Percentiles rank a stretch among this genome's conserved stretches.
Evolutionary conservation across 1,139 yeast genomes (phyloP).

Genomic region (Trichomonascaceae sp.): DNA sequence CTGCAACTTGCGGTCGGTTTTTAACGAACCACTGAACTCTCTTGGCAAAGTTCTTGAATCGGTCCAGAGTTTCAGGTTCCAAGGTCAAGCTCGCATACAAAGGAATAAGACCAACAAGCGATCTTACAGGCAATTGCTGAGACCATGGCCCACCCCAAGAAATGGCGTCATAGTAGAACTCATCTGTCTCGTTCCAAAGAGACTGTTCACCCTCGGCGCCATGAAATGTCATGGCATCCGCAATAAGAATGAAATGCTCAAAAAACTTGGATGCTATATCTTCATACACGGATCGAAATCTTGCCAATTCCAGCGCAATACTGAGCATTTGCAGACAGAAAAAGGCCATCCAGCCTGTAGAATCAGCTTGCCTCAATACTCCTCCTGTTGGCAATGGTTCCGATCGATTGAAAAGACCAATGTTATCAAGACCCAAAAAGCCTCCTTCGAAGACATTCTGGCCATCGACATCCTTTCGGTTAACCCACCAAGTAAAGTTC

Average conservation of each 20-base stretch:
- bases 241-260: constrained; percentile 87
- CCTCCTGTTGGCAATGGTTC: constrained; percentile 97
- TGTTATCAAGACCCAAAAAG: constrained; percentile 87
- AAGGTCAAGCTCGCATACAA: constrained; percentile 84
- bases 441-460: constrained; percentile 95
- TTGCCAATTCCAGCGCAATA: constrained; percentile 86
- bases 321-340: constrained; percentile 88
- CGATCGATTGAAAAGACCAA: constrained; percentile 89
- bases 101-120: constrained; percentile 90
- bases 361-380: constrained; percentile 86
- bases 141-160: constrained; percentile 71
- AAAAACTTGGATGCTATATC: constrained; percentile 93
- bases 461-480: constrained; percentile 83
- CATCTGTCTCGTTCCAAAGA: constrained; percentile 86
- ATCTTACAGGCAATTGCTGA: constrained; percentile 77
- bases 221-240: constrained; percentile 88
- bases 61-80: constrained; percentile 76
- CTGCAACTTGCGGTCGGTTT: constrained; percentile 67
- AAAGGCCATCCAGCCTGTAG: constrained; percentile 99
- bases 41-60: constrained; percentile 79
- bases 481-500: constrained; percentile 98
- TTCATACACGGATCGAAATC: constrained; percentile 81
- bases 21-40: constrained; percentile 83
- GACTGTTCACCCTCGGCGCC: constrained; percentile 47
- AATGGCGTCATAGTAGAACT: constrained; percentile 89